phyloP scores from a whole-genome alignment of 2,329 filamentous ascomycete species.

The Dactylonectria macrodidyma region DNA sequence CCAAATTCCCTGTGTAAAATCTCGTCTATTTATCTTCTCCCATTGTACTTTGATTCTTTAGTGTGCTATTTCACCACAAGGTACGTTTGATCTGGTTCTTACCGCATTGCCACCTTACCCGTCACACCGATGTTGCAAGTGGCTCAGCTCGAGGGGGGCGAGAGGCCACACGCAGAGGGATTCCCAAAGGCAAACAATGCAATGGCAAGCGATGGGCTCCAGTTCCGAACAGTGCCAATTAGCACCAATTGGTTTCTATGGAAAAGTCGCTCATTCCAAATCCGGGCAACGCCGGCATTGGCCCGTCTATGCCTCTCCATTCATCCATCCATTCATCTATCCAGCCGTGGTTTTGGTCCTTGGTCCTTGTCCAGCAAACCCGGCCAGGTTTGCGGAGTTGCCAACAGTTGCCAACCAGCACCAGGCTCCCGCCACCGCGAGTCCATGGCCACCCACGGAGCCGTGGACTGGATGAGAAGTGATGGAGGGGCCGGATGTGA shows the following conservation, averaged over 20 bases:
- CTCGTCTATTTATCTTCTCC: constrained; percentile 30
- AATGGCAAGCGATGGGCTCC: constrained; percentile 11
- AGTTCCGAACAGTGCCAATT: constrained; percentile 1
- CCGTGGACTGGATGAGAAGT: constrained; percentile 45
- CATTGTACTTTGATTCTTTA: constrained; percentile 36
- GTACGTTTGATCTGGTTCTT: constrained; percentile 43
- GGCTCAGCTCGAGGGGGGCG: constrained; percentile 28
- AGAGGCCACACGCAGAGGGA: constrained; percentile 33
- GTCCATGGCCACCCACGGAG: constrained; percentile 36
- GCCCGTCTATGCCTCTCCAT: constrained; percentile 25
- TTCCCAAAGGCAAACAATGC: constrained; percentile 25
- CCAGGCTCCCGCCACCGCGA: constrained; percentile 33
- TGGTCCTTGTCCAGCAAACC: constrained; percentile 3
- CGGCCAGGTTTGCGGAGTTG: constrained; percentile 39
- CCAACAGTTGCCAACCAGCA: constrained; percentile 34
- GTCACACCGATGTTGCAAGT: constrained; percentile 34
- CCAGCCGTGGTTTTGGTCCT: constrained; percentile 30
- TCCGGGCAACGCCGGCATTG: constrained; percentile 36
- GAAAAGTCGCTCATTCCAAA: constrained; percentile 35
- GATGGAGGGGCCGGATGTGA: constrained; percentile 46
- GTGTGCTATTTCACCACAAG: constrained; percentile 42
- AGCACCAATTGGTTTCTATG: constrained; percentile 39
- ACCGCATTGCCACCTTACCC: constrained; percentile 27
- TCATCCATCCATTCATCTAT: constrained; percentile 21
- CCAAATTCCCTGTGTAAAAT: constrained; percentile 37